Evolutionary conservation across 1,284 basidiomycete genomes (phyloP).

Genomic region (Phylloboletellus chloephorus): DNA sequence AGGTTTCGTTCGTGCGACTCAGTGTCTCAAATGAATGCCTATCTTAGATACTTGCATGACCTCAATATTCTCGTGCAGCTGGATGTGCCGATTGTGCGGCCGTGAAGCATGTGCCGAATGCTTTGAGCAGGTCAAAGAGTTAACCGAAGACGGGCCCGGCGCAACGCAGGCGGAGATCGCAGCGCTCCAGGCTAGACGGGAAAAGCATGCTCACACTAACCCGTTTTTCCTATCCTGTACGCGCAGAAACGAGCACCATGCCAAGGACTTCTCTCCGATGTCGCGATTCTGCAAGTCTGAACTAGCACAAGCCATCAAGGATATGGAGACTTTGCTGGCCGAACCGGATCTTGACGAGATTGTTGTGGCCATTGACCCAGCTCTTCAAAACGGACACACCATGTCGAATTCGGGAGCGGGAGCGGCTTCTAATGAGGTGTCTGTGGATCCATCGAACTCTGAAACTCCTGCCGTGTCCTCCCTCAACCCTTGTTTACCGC

Average conservation of each 20-base stretch:
- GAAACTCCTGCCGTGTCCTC: constrained; percentile 3
- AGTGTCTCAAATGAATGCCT: constrained; percentile 4
- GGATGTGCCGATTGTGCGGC: constrained; percentile 87
- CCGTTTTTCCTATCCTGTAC: constrained; percentile 72
- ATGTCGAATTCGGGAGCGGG: constrained; percentile 3
- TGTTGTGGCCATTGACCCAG: constrained; percentile 22
- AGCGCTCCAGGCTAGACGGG: constrained; percentile 46
- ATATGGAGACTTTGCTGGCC: constrained; percentile 58
- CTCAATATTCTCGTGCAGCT: constrained; percentile 84
- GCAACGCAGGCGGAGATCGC: constrained; percentile 44
- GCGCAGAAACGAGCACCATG: constrained; percentile 60
- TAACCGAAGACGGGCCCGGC: constrained; percentile 49
- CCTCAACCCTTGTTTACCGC: background rate
- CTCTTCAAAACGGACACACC: constrained; percentile 17
- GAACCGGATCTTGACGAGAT: constrained; percentile 28
- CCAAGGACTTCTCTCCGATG: constrained; percentile 71
- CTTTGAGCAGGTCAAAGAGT: constrained; percentile 62
- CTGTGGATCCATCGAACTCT: constrained; percentile 10
- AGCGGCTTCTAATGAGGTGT: constrained; percentile 11
- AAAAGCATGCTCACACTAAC: constrained; percentile 58
- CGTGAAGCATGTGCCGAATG: constrained; percentile 87
- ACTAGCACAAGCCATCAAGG: constrained; percentile 55
- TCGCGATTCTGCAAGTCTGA: constrained; percentile 69
- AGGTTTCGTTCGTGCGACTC: constrained; percentile 27
- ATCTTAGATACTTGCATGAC: constrained; percentile 83